Evolutionary conservation across 495 filamentous ascomycete genomes (phyloP).

Genomic region (Neurospora sp.): DNA sequence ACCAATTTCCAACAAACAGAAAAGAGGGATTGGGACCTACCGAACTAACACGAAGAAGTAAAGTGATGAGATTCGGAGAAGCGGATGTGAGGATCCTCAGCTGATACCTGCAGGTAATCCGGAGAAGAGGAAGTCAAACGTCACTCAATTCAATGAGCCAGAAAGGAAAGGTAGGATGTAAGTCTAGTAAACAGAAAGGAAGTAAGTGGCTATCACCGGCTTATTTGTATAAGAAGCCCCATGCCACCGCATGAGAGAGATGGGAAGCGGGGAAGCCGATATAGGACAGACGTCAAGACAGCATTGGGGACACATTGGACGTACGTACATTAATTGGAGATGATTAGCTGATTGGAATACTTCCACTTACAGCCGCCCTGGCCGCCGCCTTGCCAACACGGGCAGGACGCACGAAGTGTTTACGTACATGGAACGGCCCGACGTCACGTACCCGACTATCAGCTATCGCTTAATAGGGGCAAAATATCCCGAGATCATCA

Average conservation of each 20-base stretch:
- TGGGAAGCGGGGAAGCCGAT: not conserved
- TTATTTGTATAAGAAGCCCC: not conserved
- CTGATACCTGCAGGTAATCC: not conserved
- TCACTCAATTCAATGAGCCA: not conserved
- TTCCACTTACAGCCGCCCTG: not conserved
- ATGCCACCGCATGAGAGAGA: not conserved
- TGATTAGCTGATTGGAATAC: not conserved
- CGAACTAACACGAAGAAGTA: not conserved
- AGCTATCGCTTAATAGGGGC: not conserved
- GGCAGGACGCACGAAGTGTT: not conserved
- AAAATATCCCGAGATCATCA: not conserved
- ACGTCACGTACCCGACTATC: not conserved
- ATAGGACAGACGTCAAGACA: not conserved
- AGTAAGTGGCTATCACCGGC: conserved; percentile 7
- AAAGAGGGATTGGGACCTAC: not conserved
- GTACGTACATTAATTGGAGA: not conserved
- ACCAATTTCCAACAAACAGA: not conserved
- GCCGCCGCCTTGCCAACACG: not conserved
- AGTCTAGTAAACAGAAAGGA: not conserved
- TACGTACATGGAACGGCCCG: not conserved
- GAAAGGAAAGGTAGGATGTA: not conserved
- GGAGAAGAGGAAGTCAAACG: not conserved
- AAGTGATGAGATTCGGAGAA: not conserved
- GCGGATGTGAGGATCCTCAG: not conserved
- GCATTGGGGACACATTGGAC: not conserved